These are phyloP conservation scores for Obba rivulosa DNA, from an alignment of 768 basidiomycete species.

Conservation along the genomic window DNA sequence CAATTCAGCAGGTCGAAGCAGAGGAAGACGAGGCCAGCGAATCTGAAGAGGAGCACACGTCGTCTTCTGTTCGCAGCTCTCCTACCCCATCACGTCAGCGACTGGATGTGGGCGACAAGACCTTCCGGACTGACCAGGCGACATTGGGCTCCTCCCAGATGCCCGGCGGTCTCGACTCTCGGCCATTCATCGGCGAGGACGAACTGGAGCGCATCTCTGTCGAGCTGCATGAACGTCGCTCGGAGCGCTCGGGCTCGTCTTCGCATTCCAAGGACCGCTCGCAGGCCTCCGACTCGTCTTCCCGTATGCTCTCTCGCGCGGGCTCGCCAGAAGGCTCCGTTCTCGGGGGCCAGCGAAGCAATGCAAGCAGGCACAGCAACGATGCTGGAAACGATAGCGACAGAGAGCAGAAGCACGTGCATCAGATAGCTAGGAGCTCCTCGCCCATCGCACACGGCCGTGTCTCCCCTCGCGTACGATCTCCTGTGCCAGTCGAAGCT, in stretches of 20 bases:
- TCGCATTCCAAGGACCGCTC: slow-evolving; percentile 2
- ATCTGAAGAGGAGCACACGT: slow-evolving; percentile 6
- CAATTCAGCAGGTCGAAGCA: slow-evolving; percentile 1
- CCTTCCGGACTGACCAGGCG: slow-evolving; percentile 49
- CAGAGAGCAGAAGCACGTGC: too few species aligned
- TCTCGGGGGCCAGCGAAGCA: background rate
- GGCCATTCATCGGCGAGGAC: slow-evolving; percentile 46
- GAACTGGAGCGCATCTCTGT: slow-evolving; percentile 59
- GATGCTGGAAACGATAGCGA: background rate
- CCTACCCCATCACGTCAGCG: slow-evolving; percentile 29
- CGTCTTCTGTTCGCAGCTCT: slow-evolving; percentile 10
- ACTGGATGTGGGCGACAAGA: slow-evolving; percentile 31
- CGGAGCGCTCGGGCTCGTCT: slow-evolving; percentile 33
- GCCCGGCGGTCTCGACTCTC: slow-evolving; percentile 18
- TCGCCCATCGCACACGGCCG: background rate
- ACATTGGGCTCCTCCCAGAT: slow-evolving; percentile 40
- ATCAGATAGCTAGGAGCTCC: too few species aligned
- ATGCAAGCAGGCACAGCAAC: background rate
- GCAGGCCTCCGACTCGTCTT: too few species aligned
- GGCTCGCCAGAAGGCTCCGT: background rate
- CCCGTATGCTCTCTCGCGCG: background rate
- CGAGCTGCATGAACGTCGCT: slow-evolving; percentile 64
- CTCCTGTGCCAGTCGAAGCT: too few species aligned
- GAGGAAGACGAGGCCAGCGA: slow-evolving; percentile 20
- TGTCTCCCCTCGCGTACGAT: background rate